Base-by-base conservation (phyloP, 305 asterid genomes). In the Solanum hybrid region DNA sequence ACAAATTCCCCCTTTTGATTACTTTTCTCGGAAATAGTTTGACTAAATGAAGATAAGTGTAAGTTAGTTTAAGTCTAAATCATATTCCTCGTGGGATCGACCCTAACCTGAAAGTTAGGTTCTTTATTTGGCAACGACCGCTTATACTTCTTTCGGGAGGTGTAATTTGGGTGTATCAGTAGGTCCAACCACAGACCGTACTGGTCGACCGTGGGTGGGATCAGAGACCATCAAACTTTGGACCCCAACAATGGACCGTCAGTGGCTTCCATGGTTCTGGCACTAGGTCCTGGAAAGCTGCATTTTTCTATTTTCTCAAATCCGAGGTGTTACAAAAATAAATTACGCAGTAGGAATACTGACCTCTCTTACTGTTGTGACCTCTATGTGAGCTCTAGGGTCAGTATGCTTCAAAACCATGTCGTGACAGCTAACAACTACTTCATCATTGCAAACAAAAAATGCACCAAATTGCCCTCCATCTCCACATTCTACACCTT, bases 401-500 rank as follows among this genome's bases (percentile, higher is more conserved):
- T 98, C 99, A 31, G 95, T 94, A 81, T 92, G 90, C 87, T 93
- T 91, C 80, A 93, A 91, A 56, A 96, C 99, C 96, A 98, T 90
- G 93, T 98, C 97, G 92, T 96, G 99, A 90, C 97, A 95, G 91
- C 99, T 95, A 89, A 95, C 98, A 88, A 96, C 93, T 64, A 96
- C 95, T 92, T 96, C 99, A 89, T 94, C 96, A 73, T 96, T 90
- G 87, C 89, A 89, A 89, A 98, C 98, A 69, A 98, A 94, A 88
- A 98, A 98, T 56, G 99, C 99, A 88, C 99, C 99, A 89, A 98
- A 96, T 88, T 99, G 99, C 38, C 98, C 97, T 89, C 99, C 99
- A 90, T 98, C 93, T 32, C 98, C 98, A 93, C 94, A 90, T 31
- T 98, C 99, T 56, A 95, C 98, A 81, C 98, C 99, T 92, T 34